Evolutionary conservation across 768 basidiomycete species (phyloP), one percentile per base, ranked within the genome.

Genomic region (Mycena capillaripes): DNA sequence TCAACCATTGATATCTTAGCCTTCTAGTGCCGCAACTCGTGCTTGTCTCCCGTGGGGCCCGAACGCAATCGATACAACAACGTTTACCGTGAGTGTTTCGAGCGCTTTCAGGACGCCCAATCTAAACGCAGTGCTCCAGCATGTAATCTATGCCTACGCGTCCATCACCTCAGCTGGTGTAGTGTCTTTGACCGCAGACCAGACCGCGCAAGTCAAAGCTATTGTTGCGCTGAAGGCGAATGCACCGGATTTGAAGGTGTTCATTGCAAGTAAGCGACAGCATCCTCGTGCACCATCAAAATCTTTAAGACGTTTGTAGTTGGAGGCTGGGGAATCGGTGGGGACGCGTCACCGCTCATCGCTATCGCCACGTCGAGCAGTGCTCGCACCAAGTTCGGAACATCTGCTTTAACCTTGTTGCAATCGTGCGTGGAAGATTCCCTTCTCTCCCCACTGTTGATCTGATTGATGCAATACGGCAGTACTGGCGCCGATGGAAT

Each of bases 311-410:
- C 40, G n/a, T 32, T n/a, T 30, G 16, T 42, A 70, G 69, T 70
- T 32, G 69, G 69, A 36, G 69, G 69, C n/a, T 70, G 55, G 36
- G 69, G 69, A 36, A 44, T 70, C 29, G 69, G 69, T 7, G 52
- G 36, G 12, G 69, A 70, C 38, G 32, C 42, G 21, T 52, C 68
- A 17, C 32, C 57, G 21, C 30, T 69, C 25, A 69, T 50, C 23
- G 59, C 59, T 14, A 52, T 69, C 25, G 68, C 68, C 32, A 69
- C 44, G 21, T 61, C 57, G 32, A 60, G 27, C 25, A 50, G 58
- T 25, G 40, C 59, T 7, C 68, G 59, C 17, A 69, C 57, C 4
- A 60, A 61, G 10, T 60, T 69, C 52, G 68, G 68, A 17, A 69
- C 68, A n/a, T 62, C 44, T 8, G 57, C 59, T 38, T 36, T 46